These are phyloP conservation scores for Ruellia speciosa DNA, from an alignment of 305 asterid genomes.

Conservation along the genomic window DNA sequence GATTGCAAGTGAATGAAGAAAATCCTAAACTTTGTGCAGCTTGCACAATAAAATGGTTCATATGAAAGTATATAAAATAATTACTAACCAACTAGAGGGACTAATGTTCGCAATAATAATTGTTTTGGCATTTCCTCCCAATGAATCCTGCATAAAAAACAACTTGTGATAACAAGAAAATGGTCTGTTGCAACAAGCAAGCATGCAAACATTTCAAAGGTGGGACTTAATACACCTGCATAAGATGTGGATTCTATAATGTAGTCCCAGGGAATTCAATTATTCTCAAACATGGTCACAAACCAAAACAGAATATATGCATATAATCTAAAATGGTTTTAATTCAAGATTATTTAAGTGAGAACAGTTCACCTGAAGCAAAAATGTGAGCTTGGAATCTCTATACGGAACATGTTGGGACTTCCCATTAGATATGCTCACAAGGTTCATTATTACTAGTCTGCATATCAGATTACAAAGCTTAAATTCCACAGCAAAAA, in stretches of 20 bases:
- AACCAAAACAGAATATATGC: neutral
- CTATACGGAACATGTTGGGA: conserved; percentile 90
- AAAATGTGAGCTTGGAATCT: conserved; percentile 94
- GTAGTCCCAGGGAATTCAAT: neutral
- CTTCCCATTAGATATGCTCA: conserved; percentile 77
- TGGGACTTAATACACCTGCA: neutral
- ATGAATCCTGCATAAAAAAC: conserved; percentile 56
- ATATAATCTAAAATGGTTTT: neutral
- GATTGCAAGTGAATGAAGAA: neutral
- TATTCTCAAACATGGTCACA: neutral
- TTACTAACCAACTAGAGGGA: conserved; percentile 66
- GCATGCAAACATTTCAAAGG: no score
- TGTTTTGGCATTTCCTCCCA: conserved; percentile 98
- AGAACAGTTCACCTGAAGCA: conserved; percentile 67
- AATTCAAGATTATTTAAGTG: neutral
- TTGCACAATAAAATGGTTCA: neutral
- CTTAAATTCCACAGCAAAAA: conserved; percentile 10
- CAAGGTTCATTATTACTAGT: conserved; percentile 95
- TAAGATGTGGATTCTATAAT: neutral
- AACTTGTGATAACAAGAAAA: neutral
- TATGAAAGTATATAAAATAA: conserved; percentile 18
- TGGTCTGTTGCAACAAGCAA: neutral
- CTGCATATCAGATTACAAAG: conserved; percentile 36
- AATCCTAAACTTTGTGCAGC: conserved; percentile 13
- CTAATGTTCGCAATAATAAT: conserved; percentile 85